Percentiles rank a stretch among this genome's conserved stretches.
phyloP scores from a whole-genome alignment of 306 rosid species.

The Begonia masoniana region DNA sequence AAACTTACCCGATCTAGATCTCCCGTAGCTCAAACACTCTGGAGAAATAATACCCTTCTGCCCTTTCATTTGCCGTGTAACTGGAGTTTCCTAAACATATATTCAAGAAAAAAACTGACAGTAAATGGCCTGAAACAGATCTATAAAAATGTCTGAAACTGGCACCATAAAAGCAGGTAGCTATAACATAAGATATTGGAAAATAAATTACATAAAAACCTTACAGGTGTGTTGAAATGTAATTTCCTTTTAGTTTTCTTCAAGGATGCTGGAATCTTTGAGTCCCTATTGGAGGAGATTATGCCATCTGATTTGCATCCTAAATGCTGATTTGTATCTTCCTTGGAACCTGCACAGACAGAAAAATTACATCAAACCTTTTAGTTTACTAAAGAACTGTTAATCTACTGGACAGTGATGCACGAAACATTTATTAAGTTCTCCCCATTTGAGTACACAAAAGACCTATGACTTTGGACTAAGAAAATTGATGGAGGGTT shows the following conservation, averaged over 20 bases:
- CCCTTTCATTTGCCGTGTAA: constrained; percentile 2
- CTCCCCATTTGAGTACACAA: no score
- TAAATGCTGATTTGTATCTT: no score
- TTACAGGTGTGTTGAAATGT: constrained; percentile 13
- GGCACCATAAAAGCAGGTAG: background rate
- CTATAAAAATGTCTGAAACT: no score
- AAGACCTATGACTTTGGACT: no score
- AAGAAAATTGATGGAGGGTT: no score
- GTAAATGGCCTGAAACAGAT: background rate
- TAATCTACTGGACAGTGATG: no score
- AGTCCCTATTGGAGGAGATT: background rate
- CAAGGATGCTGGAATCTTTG: constrained; percentile 1
- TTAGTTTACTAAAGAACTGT: no score
- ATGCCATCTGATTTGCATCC: no score
- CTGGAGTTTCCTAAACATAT: constrained; percentile 14
- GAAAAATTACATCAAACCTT: no score
- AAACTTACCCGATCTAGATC: constrained; percentile 58
- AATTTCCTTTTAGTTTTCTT: constrained; percentile 13
- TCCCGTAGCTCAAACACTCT: constrained; percentile 21
- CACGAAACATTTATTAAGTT: no score
- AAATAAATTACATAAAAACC: constrained; percentile 1
- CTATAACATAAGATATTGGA: no score
- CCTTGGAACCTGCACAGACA: no score
- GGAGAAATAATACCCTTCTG: constrained; percentile 20
- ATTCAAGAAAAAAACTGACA: background rate